Base-by-base conservation (phyloP, 495 filamentous ascomycete species). In the Aspergillus heteromorphus region DNA sequence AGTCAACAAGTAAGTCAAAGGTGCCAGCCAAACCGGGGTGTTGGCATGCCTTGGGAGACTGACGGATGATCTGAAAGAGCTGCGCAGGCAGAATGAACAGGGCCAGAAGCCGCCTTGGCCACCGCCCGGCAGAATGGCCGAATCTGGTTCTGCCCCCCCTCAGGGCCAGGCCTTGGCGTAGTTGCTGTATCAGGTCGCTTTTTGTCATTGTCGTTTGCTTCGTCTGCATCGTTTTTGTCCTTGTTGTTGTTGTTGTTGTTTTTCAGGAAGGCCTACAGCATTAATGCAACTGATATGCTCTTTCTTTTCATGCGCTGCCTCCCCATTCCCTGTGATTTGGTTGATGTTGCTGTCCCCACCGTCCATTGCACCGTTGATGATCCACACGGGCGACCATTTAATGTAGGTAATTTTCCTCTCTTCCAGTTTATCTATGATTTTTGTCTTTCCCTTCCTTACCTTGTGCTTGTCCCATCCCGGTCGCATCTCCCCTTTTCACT, bases 101-200 rank as follows among this genome's bases (percentile, higher is more conserved):
- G 23, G 18, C 41, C 3, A 4, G 16, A 40, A 27, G 10, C 52
- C 53, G 56, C 54, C 49, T 20, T 16, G 1, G 29, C 45, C 56
- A 62, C 67, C 67, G 67, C 67, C 65, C 51, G 63, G 62, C 67
- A 67, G 62, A 67, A 67, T 38, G 34, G 34, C 11, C 8, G 34
- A 1, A 1, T 38, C 34, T 38, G 11, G 11, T 38, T 38, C n/a
- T n/a, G 11, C 11, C 34, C 34, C 34, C 31, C 13, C n/a, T n/a
- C n/a, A n/a, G n/a, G n/a, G n/a, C n/a, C 34, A 5, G 5, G 11
- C 5, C 34, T 38, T 38, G 34, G 34, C 34, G 34, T n/a, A 13
- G 34, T 13, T 38, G 34, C 34, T 13, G 34, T 13, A 13, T 13
- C 34, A 38, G 34, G 13, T 14, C 11, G 11, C 34, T n/a, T 9